phyloP scores from a whole-genome alignment of 177 flowering plant species.

The Tripterygium wilfordii region DNA sequence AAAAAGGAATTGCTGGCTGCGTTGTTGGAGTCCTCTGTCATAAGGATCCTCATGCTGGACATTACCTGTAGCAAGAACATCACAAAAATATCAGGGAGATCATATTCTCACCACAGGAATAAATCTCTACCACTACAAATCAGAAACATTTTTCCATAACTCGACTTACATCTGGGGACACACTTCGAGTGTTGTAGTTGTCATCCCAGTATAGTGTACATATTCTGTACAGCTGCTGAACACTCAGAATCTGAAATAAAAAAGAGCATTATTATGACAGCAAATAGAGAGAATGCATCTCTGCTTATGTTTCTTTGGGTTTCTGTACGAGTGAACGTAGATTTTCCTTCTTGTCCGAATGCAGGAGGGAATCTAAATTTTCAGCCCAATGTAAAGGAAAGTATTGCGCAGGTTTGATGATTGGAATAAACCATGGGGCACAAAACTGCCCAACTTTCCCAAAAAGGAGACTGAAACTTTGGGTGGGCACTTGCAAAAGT shows the following conservation, averaged over 20 bases:
- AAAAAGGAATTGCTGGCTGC: constrained; percentile 60
- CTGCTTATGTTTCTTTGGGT: too few relatives aligned
- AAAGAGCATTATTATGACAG: too few relatives aligned
- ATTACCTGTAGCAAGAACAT: constrained; percentile 41
- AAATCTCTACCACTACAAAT: not conserved
- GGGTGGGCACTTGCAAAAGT: too few relatives aligned
- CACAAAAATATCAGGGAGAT: not conserved
- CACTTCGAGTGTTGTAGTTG: constrained; percentile 71
- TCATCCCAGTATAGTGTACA: constrained; percentile 83
- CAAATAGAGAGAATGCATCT: constrained; percentile 54
- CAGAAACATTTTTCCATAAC: not conserved
- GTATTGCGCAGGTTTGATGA: too few relatives aligned
- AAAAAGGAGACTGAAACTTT: too few relatives aligned
- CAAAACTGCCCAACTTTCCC: not conserved
- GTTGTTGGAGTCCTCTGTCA: constrained; percentile 73
- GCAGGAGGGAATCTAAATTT: too few relatives aligned
- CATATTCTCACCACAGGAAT: constrained; percentile 34
- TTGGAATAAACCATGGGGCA: not conserved
- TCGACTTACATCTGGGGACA: constrained; percentile 61
- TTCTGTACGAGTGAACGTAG: too few relatives aligned
- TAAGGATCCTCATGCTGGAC: constrained; percentile 70
- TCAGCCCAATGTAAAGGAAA: too few relatives aligned
- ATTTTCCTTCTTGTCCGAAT: too few relatives aligned
- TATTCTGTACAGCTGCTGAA: constrained; percentile 81
- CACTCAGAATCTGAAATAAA: constrained; percentile 57